Conservation (phyloP, 2,329 filamentous ascomycete genomes). For the Colletotrichum aenigma region DNA sequence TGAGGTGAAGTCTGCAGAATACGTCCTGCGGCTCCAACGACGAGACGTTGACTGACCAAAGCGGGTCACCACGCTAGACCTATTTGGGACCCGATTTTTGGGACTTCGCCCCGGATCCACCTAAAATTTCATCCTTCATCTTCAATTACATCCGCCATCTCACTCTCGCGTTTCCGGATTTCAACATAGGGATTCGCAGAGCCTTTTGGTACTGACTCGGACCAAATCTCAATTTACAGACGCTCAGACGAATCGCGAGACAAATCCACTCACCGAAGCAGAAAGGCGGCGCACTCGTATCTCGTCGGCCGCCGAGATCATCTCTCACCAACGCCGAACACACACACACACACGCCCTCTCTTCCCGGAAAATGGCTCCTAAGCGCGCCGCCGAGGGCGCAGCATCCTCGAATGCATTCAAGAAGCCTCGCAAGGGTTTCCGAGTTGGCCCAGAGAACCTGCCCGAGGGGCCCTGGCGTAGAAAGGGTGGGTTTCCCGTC, state of each 20-base stretch:
- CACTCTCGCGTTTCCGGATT: not conserved
- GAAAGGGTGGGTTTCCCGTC: conserved; percentile 61
- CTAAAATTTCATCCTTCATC: conserved; percentile 18
- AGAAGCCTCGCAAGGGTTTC: conserved; percentile 74
- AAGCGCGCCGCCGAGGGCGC: conserved; percentile 57
- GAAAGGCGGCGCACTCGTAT: not conserved
- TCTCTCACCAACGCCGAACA: not conserved
- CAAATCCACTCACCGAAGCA: not conserved
- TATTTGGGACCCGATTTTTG: not conserved
- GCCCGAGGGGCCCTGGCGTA: conserved; percentile 85
- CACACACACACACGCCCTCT: not conserved
- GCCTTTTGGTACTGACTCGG: not conserved
- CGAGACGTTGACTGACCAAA: not conserved
- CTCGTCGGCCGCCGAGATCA: not conserved
- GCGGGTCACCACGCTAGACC: not conserved
- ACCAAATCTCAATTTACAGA: not conserved
- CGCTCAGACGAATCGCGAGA: not conserved
- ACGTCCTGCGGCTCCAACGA: not conserved
- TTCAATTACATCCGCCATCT: not conserved
- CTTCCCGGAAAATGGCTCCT: conserved; percentile 51
- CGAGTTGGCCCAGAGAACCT: conserved; percentile 87
- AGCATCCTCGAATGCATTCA: conserved; percentile 35
- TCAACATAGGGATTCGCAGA: not conserved
- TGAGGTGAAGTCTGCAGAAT: not conserved
- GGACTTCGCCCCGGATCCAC: conserved; percentile 7